Conservation (phyloP, 2,329 filamentous ascomycete genomes). For the Mariannaea elegans region DNA sequence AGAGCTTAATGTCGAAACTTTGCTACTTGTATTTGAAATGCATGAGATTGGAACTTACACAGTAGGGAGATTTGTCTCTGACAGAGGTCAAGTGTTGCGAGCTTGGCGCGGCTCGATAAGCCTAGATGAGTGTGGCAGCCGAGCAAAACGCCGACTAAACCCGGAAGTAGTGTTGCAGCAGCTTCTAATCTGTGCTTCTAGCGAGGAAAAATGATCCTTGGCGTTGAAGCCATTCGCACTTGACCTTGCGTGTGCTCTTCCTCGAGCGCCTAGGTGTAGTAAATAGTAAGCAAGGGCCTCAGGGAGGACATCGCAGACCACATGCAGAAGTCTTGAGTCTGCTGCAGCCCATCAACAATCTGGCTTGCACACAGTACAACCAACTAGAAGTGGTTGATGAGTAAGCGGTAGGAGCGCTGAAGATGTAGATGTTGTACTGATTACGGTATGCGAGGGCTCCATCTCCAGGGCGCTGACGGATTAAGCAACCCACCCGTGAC, state of each 20-base stretch:
- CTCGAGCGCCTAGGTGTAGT: neutral
- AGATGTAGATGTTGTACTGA: neutral
- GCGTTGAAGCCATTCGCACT: conserved; percentile 28
- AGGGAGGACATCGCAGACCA: conserved; percentile 2
- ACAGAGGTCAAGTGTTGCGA: neutral
- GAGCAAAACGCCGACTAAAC: conserved; percentile 30
- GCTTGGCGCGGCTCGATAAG: conserved; percentile 27
- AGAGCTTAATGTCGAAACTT: no score
- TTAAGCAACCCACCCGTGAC: conserved; percentile 24
- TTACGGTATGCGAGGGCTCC: neutral
- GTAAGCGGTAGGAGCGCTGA: neutral
- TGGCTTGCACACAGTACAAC: neutral
- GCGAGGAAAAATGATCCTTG: conserved; percentile 18
- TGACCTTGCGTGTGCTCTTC: conserved; percentile 11
- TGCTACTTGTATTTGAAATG: no score
- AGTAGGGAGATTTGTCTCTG: neutral
- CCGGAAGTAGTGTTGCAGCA: conserved; percentile 9
- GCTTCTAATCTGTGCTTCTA: conserved; percentile 1
- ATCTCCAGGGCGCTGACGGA: neutral
- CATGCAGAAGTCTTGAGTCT: neutral
- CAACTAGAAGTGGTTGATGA: neutral
- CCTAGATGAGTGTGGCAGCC: conserved; percentile 19
- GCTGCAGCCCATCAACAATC: neutral
- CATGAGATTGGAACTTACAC: neutral
- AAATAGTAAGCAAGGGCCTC: neutral